Percentiles rank a stretch among this genome's conserved stretches.
Conservation (phyloP, 2,329 filamentous ascomycete genomes). For the Nigrospora osmanthi region DNA sequence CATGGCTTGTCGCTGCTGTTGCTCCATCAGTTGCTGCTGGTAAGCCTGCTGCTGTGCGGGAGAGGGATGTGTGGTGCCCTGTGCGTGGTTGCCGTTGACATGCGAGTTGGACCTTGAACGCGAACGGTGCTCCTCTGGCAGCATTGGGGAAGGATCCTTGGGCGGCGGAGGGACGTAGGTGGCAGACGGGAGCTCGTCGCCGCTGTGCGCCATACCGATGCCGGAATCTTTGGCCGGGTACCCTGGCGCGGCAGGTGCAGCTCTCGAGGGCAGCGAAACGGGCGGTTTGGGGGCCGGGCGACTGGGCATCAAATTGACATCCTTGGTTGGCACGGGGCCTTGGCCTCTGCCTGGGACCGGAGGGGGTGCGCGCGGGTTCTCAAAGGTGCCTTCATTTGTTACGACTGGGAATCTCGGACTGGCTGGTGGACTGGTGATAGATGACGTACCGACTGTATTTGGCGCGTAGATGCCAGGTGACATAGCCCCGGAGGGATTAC, state of each 20-base stretch:
- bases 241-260: constrained; percentile 43
- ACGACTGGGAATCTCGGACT: constrained; percentile 79
- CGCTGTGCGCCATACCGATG: constrained; percentile 51
- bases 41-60: constrained; percentile 39
- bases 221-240: constrained; percentile 55
- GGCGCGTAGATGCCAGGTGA: constrained; percentile 47
- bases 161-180: constrained; percentile 33
- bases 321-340: constrained; percentile 33
- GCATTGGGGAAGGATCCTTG: constrained; percentile 51
- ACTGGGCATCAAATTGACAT: constrained; percentile 63
- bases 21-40: constrained; percentile 60
- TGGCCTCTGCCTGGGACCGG: constrained; percentile 48
- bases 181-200: constrained; percentile 45
- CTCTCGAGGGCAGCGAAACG: constrained; percentile 48
- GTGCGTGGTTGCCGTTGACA: constrained; percentile 48
- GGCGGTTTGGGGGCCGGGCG: constrained; percentile 87
- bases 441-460: constrained; percentile 49
- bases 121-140: constrained; percentile 60
- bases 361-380: constrained; percentile 89
- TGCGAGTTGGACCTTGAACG: constrained; percentile 63
- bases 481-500: constrained; percentile 35
- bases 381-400: constrained; percentile 89
- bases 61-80: constrained; percentile 32
- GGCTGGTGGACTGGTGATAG: constrained; percentile 67
- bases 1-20: constrained; percentile 83